These are phyloP conservation scores for Cyclostephanos tholiformis DNA, from an alignment of 108 stramenopile species.

Conservation along the genomic window DNA sequence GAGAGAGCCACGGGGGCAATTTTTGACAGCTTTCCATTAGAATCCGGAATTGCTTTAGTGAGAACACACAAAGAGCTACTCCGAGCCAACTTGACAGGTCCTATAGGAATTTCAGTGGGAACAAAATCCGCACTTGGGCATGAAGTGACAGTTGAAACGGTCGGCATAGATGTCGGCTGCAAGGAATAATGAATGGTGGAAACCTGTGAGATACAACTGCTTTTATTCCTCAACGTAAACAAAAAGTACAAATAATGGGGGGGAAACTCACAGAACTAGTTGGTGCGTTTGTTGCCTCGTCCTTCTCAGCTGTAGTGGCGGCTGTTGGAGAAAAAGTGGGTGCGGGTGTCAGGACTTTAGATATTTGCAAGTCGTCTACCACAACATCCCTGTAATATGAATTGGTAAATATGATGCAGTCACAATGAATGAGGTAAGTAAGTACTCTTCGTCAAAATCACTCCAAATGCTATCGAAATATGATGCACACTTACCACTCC, in stretches of 20 bases:
- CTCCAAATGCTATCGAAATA: background rate
- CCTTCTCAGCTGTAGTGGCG: background rate
- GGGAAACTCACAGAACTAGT: conserved; percentile 8
- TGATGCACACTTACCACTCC: conserved; percentile 14
- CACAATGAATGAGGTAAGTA: too few relatives aligned
- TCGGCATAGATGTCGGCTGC: conserved; percentile 42
- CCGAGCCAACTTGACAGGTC: conserved; percentile 31
- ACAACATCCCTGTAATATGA: conserved; percentile 29
- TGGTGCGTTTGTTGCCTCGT: conserved; percentile 10
- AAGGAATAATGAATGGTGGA: background rate
- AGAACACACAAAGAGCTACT: conserved; percentile 38
- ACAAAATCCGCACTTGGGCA: conserved; percentile 22
- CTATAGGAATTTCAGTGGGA: conserved; percentile 18
- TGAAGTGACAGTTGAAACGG: conserved; percentile 24
- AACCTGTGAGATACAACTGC: background rate
- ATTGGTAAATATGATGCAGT: background rate
- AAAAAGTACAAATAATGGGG: background rate
- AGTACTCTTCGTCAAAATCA: background rate
- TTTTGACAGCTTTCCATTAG: conserved; percentile 25
- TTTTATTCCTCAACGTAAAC: background rate
- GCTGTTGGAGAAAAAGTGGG: conserved; percentile 30
- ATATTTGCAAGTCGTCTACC: conserved; percentile 41
- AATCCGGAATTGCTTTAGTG: conserved; percentile 32
- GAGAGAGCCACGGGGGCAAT: conserved; percentile 51
- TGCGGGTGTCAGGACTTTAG: conserved; percentile 4